Conservation (phyloP, 805 yeast genomes). For the Yarrowia phangngaensis region DNA sequence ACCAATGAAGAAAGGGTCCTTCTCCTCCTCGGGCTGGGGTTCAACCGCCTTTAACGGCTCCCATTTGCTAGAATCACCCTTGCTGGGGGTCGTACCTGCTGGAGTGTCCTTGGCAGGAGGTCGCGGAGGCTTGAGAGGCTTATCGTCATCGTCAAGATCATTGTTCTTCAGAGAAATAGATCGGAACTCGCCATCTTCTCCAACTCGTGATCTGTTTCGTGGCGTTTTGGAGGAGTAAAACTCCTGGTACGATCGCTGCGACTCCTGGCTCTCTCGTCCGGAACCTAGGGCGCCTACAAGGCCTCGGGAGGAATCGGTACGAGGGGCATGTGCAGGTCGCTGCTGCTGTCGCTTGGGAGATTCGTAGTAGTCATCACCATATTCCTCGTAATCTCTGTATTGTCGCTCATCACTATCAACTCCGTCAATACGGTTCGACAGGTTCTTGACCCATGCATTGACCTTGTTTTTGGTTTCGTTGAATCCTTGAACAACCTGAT, state of each 20-base stretch:
- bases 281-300: constrained; percentile 31
- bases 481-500: constrained; percentile 65
- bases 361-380: constrained; percentile 20
- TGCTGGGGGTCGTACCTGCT: constrained; percentile 32
- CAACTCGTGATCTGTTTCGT: constrained; percentile 17
- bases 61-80: constrained; percentile 41
- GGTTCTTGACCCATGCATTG: constrained; percentile 71
- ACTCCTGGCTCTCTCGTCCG: constrained; percentile 26
- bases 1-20: constrained; percentile 51
- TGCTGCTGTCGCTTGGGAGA: constrained; percentile 29
- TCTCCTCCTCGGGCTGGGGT: constrained; percentile 44
- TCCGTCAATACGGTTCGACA: constrained; percentile 53
- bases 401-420: constrained; percentile 31
- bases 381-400: constrained; percentile 29
- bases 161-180: constrained; percentile 17
- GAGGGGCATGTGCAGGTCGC: constrained; percentile 27
- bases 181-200: constrained; percentile 23
- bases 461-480: constrained; percentile 76
- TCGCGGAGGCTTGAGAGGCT: constrained; percentile 33
- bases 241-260: constrained; percentile 15
- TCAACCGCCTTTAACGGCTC: constrained; percentile 43
- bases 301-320: constrained; percentile 28
- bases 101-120: constrained; percentile 26
- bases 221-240: constrained; percentile 26
- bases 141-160: constrained; percentile 39